Evolutionary conservation across 768 basidiomycete genomes (phyloP).

Genomic region (Leucocoprinus leucothites): DNA sequence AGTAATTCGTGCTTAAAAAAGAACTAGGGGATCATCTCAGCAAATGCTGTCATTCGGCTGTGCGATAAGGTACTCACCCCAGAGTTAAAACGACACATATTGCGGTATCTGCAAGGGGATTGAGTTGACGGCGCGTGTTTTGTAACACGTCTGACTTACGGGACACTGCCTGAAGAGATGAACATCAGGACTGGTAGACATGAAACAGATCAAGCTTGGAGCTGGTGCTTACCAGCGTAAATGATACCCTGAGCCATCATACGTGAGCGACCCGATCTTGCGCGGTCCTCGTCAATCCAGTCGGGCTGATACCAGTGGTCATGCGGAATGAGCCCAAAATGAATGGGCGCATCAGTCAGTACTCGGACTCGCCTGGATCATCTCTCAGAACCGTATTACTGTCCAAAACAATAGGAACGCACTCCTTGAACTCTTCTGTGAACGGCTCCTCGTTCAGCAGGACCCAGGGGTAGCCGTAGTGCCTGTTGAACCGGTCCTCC

Average conservation of each 20-base stretch:
- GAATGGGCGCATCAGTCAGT: conserved; percentile 55
- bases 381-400: neutral
- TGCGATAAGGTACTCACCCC: conserved; percentile 49
- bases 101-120: conserved; percentile 59
- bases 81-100: conserved; percentile 96
- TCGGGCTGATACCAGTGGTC: conserved; percentile 82
- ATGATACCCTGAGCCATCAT: conserved; percentile 65
- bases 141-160: conserved; percentile 41
- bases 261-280: conserved; percentile 52
- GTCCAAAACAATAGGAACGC: conserved; percentile 12
- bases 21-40: conserved; percentile 41
- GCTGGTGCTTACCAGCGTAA: conserved; percentile 46
- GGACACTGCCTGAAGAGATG: conserved; percentile 55
- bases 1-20: conserved; percentile 82
- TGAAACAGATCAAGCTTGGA: conserved; percentile 2
- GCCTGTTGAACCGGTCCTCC: conserved; percentile 84
- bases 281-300: conserved; percentile 75
- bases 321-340: conserved; percentile 68
- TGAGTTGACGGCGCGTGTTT: neutral
- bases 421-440: conserved; percentile 69
- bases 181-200: conserved; percentile 8
- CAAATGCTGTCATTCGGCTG: neutral
- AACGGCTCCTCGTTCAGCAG: conserved; percentile 83
- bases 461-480: conserved; percentile 76
- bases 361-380: conserved; percentile 43